Percentiles rank a stretch among this genome's conserved stretches.
These are phyloP conservation scores for Fragaria vesca DNA, from an alignment of 306 rosid genomes.

Conservation along the genomic window DNA sequence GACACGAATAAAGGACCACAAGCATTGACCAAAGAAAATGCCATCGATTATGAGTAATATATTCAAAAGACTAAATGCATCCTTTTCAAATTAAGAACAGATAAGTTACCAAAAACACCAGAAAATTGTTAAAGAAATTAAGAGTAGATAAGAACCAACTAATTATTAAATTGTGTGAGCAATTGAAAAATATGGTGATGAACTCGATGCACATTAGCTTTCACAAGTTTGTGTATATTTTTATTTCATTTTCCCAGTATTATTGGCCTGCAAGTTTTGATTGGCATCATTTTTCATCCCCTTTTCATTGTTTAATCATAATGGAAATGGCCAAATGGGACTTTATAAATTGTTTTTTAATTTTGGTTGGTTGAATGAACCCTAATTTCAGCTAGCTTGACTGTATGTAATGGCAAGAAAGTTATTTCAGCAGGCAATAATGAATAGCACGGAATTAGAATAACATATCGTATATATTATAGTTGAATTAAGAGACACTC, in stretches of 20 bases:
- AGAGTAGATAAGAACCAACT: constrained; percentile 43
- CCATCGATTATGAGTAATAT: constrained; percentile 22
- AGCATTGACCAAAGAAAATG: constrained; percentile 41
- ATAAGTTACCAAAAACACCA: constrained; percentile 29
- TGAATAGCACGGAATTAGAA: not conserved
- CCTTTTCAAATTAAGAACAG: constrained; percentile 28
- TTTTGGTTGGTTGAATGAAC: not conserved
- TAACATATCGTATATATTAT: not conserved
- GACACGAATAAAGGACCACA: constrained; percentile 30
- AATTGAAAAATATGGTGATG: constrained; percentile 45
- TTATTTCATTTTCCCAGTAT: constrained; percentile 19
- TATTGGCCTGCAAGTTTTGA: constrained; percentile 32
- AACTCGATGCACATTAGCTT: constrained; percentile 44
- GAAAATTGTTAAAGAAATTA: constrained; percentile 29
- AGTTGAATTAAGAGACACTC: not conserved
- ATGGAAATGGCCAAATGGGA: not conserved
- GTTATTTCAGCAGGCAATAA: not conserved
- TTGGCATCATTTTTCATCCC: constrained; percentile 23
- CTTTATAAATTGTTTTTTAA: not conserved
- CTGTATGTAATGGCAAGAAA: not conserved
- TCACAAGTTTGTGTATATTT: constrained; percentile 31
- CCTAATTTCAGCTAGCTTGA: not conserved
- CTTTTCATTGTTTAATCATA: constrained; percentile 18
- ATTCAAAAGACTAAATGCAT: constrained; percentile 32
- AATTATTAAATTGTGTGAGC: constrained; percentile 25